A percentile compares a stretch with the other conserved stretches of the same genome.
Evolutionary conservation across 78 protist genomes (phyloP).

Genomic region (Neovahlkampfia damariscottae): DNA sequence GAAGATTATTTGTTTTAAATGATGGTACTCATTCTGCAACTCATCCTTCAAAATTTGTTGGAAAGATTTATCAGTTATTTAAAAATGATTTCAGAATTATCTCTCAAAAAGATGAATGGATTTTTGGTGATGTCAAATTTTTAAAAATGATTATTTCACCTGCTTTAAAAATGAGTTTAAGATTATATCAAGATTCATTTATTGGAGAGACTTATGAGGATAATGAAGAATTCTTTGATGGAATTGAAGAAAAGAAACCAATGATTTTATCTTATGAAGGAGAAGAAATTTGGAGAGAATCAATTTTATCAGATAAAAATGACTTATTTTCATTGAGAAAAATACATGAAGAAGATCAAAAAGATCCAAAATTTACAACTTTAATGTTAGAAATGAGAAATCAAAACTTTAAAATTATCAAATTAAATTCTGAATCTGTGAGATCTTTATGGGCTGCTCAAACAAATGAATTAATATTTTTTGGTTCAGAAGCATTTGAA

Average conservation of each 20-base stretch:
- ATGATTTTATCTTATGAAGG: background rate
- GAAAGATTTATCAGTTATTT: background rate
- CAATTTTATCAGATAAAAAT: background rate
- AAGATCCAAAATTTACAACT: background rate
- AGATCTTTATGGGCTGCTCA: slow-evolving; percentile 5
- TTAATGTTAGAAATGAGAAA: background rate
- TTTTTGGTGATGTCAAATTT: background rate
- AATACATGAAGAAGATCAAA: background rate
- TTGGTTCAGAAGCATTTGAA: background rate
- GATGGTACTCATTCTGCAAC: background rate
- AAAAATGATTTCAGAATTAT: slow-evolving; percentile 7
- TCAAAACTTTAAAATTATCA: background rate
- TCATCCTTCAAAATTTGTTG: background rate
- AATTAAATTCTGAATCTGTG: background rate
- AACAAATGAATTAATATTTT: background rate
- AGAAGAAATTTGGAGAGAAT: background rate
- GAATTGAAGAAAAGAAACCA: background rate
- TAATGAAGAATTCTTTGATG: background rate
- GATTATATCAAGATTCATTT: slow-evolving; percentile 6
- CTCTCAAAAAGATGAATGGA: slow-evolving; percentile 10
- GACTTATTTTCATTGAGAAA: background rate
- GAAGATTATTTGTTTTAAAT: background rate
- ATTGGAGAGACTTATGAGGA: slow-evolving; percentile 2
- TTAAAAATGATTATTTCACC: slow-evolving; percentile 9
- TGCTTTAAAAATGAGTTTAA: slow-evolving; percentile 7